Base-by-base conservation (phyloP, 1,139 yeast genomes). In the Sugiyamaella neomexicana region DNA sequence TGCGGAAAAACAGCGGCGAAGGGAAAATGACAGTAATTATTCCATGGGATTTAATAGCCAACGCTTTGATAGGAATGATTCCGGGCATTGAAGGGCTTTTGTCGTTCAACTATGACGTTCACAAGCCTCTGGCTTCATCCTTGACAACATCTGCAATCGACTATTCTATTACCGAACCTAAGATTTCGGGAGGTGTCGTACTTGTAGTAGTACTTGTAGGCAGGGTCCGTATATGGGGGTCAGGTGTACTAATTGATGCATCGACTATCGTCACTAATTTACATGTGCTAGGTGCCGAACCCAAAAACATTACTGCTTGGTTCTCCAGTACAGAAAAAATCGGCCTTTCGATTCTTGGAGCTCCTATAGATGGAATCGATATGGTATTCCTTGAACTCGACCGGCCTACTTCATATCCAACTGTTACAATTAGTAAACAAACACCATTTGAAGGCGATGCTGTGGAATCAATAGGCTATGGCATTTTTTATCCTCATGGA, bases 381-480 rank as follows among this genome's bases (percentile, higher is more conserved):
- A 54, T 74, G 41, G 73, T 69, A 12, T 66, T 72, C 39, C 59
- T 74, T 23, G 58, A 58, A 34, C 59, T 69, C 1, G 46, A 51
- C 1, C 42, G 40, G 5, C 59, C 56, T 16, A 46, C 57, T 42
- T 32, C 59, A 9, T 52, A 55, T 9, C 32, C 20, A 25, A 62
- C 56, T 8, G 47, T 56, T 2, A 16, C 44, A 13, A 41, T 56
- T 12, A 42, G 52, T n/a, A 45, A 36, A 32, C 31, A 46, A 7
- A 39, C n/a, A 10, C 56, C 54, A 2, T n/a, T 13, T 12, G 52
- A 55, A 2, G 81, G 80, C 0, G 72, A 74, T 25, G 40, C 52
- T 0, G 85, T 82, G 0, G 63, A 62, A 6, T 76, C 89, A 0
- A 65, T 75, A 2, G 88, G 90, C 0, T 83, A 70, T 65, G 91